Evolutionary conservation across 768 basidiomycete species (phyloP), one percentile per base, ranked within the genome.

Genomic region (Hericium erinaceus): DNA sequence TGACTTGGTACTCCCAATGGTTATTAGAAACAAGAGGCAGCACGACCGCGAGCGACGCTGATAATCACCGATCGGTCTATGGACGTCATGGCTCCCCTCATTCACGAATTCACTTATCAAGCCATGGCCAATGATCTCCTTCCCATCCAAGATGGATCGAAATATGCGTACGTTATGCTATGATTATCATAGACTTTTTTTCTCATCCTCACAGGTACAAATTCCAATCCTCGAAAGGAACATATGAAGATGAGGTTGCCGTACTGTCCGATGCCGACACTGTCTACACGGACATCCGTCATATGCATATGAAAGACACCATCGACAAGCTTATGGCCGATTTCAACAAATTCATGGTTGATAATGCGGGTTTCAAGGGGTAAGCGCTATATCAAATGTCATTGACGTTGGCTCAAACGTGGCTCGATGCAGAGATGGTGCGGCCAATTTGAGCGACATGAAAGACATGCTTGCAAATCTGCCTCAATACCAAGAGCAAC

Each of bases 61-160:
- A 79, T 98, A 66, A 87, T 99, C 59, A 95, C 94, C 4, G 97
- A 99, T 71, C 85, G 97, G n/a, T 81, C 94, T 3, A 92, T 99
- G 87, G 97, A 99, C 70, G 84, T 85, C 64, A 67, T 89, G 24
- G 87, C 92, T 2, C 97, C 97, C 1, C 81, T 98, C 59, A 68
- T 97, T 39, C 97, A 99, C 68, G 97, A 98, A 67, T 99, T 99
- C 68, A 98, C 95, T 20, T 99, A 98, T 70, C 97, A 98, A 71
- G 95, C 97, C 0, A 99, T 99, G 97, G 89, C 88, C 52, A 93
- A 94, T 64, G 97, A 99, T 70, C 72, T 99, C 18, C 77, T 99
- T 5, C 87, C 86, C 16, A 90, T 99, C 54, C 81, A 92, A 57
- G 84, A 92, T 60, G 95, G 95, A 24, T 78, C 77, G 9, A 86